A percentile compares a stretch with the other conserved stretches of the same genome.
phyloP scores from a whole-genome alignment of 1,284 basidiomycete species.

The Vanrija sp. region DNA sequence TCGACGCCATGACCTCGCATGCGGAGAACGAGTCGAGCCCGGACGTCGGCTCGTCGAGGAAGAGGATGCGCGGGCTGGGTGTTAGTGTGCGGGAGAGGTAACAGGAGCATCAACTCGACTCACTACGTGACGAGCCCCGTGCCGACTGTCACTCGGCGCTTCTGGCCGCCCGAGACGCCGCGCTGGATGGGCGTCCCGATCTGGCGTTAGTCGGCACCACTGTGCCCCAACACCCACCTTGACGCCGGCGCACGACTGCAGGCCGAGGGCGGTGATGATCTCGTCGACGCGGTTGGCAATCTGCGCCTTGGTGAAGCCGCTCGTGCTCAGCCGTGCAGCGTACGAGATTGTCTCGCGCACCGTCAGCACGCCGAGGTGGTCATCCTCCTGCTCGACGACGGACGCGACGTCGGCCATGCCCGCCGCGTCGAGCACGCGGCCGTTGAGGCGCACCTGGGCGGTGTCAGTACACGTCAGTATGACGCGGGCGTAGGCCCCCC shows the following conservation, averaged over 20 bases:
- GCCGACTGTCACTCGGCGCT: conserved; percentile 44
- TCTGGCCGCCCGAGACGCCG: conserved; percentile 50
- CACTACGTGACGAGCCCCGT: conserved; percentile 37
- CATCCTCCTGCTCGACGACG: conserved; percentile 50
- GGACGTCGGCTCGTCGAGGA: conserved; percentile 50
- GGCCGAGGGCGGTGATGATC: conserved; percentile 18
- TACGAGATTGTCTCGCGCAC: conserved; percentile 6
- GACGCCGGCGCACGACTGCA: conserved; percentile 4
- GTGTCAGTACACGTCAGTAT: background rate
- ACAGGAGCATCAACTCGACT: no score
- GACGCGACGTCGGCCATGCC: conserved; percentile 21
- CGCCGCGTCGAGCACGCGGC: conserved; percentile 3
- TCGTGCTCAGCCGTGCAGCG: conserved; percentile 13
- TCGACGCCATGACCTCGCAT: conserved; percentile 14
- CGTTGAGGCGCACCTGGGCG: conserved; percentile 13
- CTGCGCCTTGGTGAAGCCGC: conserved; percentile 6
- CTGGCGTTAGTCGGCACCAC: conserved; percentile 12
- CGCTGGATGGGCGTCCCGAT: conserved; percentile 50
- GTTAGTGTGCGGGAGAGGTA: no score
- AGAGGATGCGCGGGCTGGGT: conserved; percentile 37
- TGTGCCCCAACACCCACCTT: background rate
- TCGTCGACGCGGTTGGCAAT: conserved; percentile 11
- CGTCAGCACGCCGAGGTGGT: conserved; percentile 42
- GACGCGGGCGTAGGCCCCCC: no score
- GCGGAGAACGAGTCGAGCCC: conserved; percentile 24